Percentiles rank a stretch among this genome's conserved stretches.
These are phyloP conservation scores for Fusarium penzigii DNA, from an alignment of 2,329 filamentous ascomycete genomes.

Conservation along the genomic window DNA sequence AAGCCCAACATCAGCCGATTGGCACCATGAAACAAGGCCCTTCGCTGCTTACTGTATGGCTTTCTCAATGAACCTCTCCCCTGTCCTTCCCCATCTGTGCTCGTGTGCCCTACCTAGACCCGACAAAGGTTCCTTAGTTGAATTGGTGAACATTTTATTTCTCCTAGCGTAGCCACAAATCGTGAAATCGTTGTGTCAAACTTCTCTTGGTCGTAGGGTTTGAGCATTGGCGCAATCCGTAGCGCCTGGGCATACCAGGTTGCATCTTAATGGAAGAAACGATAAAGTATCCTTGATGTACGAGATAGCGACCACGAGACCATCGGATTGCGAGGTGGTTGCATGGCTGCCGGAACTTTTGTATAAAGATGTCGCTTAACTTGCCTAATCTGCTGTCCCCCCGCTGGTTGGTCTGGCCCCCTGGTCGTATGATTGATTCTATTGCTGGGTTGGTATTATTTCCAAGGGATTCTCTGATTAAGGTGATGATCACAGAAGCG, in stretches of 20 bases:
- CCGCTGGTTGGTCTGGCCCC: not conserved
- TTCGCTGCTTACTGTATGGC: too few species aligned
- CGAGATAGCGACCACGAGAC: not conserved
- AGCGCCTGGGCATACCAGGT: slow-evolving; percentile 8
- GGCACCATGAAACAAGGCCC: not conserved
- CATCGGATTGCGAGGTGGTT: not conserved
- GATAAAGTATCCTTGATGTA: not conserved
- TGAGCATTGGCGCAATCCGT: slow-evolving; percentile 13
- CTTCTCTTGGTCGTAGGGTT: slow-evolving; percentile 5
- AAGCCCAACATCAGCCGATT: slow-evolving; percentile 7
- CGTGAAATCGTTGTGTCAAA: not conserved
- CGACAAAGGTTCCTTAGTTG: slow-evolving; percentile 21
- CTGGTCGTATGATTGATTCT: not conserved
- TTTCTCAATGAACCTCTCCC: not conserved
- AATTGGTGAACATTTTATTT: not conserved
- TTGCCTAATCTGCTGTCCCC: not conserved
- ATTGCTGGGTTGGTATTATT: not conserved
- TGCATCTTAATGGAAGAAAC: slow-evolving; percentile 18
- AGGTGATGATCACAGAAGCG: not conserved
- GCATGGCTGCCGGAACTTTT: not conserved
- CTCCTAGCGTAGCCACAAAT: slow-evolving; percentile 5
- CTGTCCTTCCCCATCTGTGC: not conserved
- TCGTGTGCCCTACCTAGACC: slow-evolving; percentile 8
- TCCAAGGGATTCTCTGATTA: too few species aligned
- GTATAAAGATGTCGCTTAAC: not conserved